Evolutionary conservation across 139 green algal genomes (phyloP), one percentile per base, ranked within the genome.

Genomic region (Chlorella sp.): DNA sequence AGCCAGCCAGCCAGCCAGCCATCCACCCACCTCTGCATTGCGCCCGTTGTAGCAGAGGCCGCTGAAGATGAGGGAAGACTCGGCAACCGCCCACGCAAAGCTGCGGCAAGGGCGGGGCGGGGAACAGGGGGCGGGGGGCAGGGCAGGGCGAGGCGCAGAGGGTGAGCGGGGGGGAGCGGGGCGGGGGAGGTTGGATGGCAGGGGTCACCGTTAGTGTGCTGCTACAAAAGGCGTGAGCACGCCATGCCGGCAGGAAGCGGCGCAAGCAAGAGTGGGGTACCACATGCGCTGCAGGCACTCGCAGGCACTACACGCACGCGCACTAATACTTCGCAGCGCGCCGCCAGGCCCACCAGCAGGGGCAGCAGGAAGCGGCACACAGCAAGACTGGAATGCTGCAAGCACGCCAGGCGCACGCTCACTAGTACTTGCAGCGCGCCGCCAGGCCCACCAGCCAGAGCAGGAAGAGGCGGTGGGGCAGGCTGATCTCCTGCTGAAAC

Each of bases 11-110:
- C n/a, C n/a, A n/a, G n/a, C n/a, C n/a, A n/a, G n/a, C n/a, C n/a
- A 39, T 1, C n/a, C 57, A 19, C 36, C 0, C 40, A 81, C 84
- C 48, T 90, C 76, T 76, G 82, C 89, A 53, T 76, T 81, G 36
- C 61, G 81, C n/a, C 93, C 90, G 19, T 94, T 91, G 89, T 95
- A 98, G 89, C 96, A 95, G 34, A 98, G 91, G 48, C 96, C 96
- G 1, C 92, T 92, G 15, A 97, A 92, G 21, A 96, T 95, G 26
- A 97, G 92, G n/a, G 64, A 85, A 1, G 92, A 87, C 88, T 98
- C 94, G 3, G 93, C 93, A 2, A 98, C 85, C 14, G 81, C 68
- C 92, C 91, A 94, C 1, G 86, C 90, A 83, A 91, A 89, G 84
- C 85, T 85, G 85, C 68, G 64, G 37, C 5, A 1, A 36, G 82